These are phyloP conservation scores for Auricularia sp. DNA, from an alignment of 768 basidiomycete species.

Conservation along the genomic window DNA sequence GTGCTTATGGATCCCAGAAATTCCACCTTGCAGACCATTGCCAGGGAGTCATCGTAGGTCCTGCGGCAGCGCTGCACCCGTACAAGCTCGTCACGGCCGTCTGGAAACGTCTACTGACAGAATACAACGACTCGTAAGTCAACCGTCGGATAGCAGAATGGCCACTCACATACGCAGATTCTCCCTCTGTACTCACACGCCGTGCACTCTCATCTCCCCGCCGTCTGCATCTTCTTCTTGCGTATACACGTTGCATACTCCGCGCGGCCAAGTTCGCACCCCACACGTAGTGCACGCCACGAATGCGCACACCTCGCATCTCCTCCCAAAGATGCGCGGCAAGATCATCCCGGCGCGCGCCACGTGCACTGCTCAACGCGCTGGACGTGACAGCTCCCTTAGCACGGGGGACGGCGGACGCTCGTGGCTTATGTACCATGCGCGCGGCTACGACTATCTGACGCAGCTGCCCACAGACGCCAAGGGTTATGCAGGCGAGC, in stretches of 20 bases:
- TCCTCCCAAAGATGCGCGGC: conserved; percentile 29
- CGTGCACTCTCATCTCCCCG: conserved; percentile 42
- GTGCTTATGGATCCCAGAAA: conserved; percentile 28
- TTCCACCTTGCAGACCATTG: conserved; percentile 36
- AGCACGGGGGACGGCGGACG: conserved; percentile 29
- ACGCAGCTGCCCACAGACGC: conserved; percentile 39
- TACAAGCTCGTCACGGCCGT: conserved; percentile 60
- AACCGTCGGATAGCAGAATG: not conserved
- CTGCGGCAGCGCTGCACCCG: conserved; percentile 56
- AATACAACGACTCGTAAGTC: conserved; percentile 41
- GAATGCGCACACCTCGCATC: conserved; percentile 71
- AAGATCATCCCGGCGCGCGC: conserved; percentile 16
- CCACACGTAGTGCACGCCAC: conserved; percentile 72
- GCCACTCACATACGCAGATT: conserved; percentile 31
- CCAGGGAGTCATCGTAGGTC: conserved; percentile 41
- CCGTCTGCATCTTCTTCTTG: conserved; percentile 14
- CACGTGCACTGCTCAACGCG: conserved; percentile 55
- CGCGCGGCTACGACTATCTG: conserved; percentile 49
- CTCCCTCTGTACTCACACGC: conserved; percentile 46
- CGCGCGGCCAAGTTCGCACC: conserved; percentile 45
- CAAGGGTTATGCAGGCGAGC: conserved; percentile 26
- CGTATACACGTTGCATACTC: conserved; percentile 48
- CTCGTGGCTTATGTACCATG: conserved; percentile 50
- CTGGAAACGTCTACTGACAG: conserved; percentile 38
- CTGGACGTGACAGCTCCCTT: conserved; percentile 27